phyloP scores from a whole-genome alignment of 345 rosid species.

The Adansonia digitata region DNA sequence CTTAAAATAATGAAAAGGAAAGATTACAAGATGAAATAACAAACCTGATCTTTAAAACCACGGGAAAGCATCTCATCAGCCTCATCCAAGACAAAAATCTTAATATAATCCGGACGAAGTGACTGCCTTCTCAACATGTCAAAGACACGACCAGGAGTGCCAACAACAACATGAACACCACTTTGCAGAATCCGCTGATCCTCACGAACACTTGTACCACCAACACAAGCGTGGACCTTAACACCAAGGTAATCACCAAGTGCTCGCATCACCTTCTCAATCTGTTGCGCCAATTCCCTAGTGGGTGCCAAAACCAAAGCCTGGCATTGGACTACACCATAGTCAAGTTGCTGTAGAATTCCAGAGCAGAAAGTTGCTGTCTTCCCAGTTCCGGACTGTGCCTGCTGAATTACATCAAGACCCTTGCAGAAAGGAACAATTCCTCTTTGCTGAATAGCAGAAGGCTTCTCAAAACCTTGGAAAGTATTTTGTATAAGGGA shows the following conservation, averaged over 20 bases:
- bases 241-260: conserved; percentile 90
- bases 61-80: conserved; percentile 98
- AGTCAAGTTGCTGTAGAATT: conserved; percentile 80
- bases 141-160: conserved; percentile 96
- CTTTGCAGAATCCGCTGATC: conserved; percentile 86
- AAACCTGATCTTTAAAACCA: conserved; percentile 92
- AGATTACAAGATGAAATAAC: conserved; percentile 2
- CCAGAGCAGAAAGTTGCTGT: conserved; percentile 97
- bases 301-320: conserved; percentile 89
- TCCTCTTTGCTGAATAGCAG: conserved; percentile 96
- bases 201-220: conserved; percentile 94
- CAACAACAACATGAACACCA: conserved; percentile 95
- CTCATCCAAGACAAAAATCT: conserved; percentile 88
- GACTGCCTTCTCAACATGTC: conserved; percentile 92
- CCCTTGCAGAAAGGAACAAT: conserved; percentile 91
- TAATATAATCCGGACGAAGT: conserved; percentile 70
- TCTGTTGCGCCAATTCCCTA: conserved; percentile 88
- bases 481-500: not conserved
- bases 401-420: conserved; percentile 93
- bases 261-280: conserved; percentile 95
- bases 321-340: conserved; percentile 62
- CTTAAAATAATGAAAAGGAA: not conserved
- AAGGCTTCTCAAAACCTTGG: conserved; percentile 86
- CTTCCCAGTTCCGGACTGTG: conserved; percentile 93
- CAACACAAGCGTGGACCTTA: conserved; percentile 93